Conservation (phyloP, 108 stramenopile genomes). For the Nitzschia sp. region DNA sequence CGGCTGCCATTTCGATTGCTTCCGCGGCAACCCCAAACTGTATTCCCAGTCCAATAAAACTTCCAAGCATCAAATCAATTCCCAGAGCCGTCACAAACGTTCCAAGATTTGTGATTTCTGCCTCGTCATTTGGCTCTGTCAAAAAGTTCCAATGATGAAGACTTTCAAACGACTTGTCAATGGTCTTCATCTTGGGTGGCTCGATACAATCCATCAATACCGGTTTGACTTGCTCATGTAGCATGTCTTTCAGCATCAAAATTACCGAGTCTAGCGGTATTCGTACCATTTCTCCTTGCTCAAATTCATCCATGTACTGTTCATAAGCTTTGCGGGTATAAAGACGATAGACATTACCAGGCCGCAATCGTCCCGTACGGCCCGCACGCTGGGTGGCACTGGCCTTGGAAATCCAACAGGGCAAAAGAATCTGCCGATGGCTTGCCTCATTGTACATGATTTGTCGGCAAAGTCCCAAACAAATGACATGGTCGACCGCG, state of each 20-base stretch:
- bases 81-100: constrained; percentile 75
- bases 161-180: constrained; percentile 77
- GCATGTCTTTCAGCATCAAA: constrained; percentile 72
- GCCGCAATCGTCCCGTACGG: constrained; percentile 89
- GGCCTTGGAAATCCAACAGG: constrained; percentile 89
- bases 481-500: constrained; percentile 95
- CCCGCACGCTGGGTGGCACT: constrained; percentile 94
- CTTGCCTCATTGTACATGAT: constrained; percentile 72
- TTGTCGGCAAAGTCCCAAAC: constrained; percentile 85
- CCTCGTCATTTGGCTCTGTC: constrained; percentile 52
- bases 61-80: constrained; percentile 74
- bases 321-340: constrained; percentile 69
- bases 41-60: constrained; percentile 82
- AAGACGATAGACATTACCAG: constrained; percentile 90
- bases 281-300: constrained; percentile 78
- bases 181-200: constrained; percentile 69
- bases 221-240: constrained; percentile 63
- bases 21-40: constrained; percentile 86
- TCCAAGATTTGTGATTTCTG: constrained; percentile 75
- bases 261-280: constrained; percentile 84
- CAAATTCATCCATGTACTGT: constrained; percentile 70
- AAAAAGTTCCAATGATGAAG: constrained; percentile 72
- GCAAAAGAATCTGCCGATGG: constrained; percentile 79
- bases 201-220: constrained; percentile 80
- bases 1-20: constrained; percentile 80